Evolutionary conservation across 2,329 filamentous ascomycete genomes (phyloP), one percentile per base, ranked within the genome.

Genomic region (Stachybotrys chlorohalonatus): DNA sequence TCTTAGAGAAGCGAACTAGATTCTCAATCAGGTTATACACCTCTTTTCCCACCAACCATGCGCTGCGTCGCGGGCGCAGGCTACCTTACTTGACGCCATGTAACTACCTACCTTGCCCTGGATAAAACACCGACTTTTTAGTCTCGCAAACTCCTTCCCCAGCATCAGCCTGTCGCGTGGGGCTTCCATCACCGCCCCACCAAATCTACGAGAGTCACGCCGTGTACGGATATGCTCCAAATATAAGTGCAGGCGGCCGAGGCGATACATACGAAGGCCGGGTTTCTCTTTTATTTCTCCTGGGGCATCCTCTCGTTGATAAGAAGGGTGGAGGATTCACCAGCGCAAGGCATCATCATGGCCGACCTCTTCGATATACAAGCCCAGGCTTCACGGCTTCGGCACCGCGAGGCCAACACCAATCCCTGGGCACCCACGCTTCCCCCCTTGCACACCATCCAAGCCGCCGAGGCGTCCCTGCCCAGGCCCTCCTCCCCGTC

Each of bases 381-480:
- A 31, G 53, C 60, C n/a, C 64, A 67, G 45, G 46, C 52, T 55
- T 32, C 53, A 31, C 64, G 64, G 47, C 55, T 70, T 6, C 53
- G 56, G 31, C 56, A 62, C 47, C 64, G 63, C 4, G 51, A 62
- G 11, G 42, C 49, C 32, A 36, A 55, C n/a, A 56, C 52, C 31
- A 54, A 57, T 36, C 48, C 55, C 51, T 53, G 61, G 46, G 60
- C 65, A 8, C 63, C 65, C 13, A 75, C 74, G 3, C 72, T 80
- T 6, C 78, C 78, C 1, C 16, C 65, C 17, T 56, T 56, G 5
- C 49, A 57, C 2, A 61, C 67, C 49, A 63, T 81, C 36, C 54
- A 62, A 11, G 53, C 62, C 31, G 75, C 75, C 39, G 66, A 74
- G 15, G 60, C 70, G 6, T 68, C 73, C 9, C 72, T 81, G 31